A percentile compares a stretch with the other conserved stretches of the same genome.
These are phyloP conservation scores for Cyberlindnera suaveolens DNA, from an alignment of 805 yeast genomes.

Conservation along the genomic window DNA sequence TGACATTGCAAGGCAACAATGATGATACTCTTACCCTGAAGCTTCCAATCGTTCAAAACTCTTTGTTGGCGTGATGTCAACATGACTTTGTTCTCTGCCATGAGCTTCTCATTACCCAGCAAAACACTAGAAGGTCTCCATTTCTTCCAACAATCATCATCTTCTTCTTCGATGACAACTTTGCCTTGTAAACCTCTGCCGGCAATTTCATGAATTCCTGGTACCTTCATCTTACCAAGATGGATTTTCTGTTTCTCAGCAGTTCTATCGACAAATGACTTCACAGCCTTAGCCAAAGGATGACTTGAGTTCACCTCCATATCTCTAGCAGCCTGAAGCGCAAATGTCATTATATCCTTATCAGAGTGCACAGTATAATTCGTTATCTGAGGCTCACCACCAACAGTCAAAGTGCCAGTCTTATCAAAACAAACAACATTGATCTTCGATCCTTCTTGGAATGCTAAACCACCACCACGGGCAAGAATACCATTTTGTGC, in stretches of 20 bases:
- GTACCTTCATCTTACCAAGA: conserved; percentile 32
- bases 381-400: conserved; percentile 53
- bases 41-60: conserved; percentile 48
- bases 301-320: conserved; percentile 62
- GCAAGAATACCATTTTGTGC: conserved; percentile 73
- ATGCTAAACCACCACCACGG: conserved; percentile 78
- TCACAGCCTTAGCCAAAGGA: conserved; percentile 60
- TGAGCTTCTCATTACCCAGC: conserved; percentile 57
- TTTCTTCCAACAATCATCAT: conserved; percentile 26
- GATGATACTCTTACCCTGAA: conserved; percentile 57
- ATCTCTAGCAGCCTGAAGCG: conserved; percentile 45
- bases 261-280: conserved; percentile 29
- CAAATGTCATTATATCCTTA: conserved; percentile 12
- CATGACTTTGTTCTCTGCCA: conserved; percentile 40
- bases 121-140: conserved; percentile 32
- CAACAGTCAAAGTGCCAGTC: conserved; percentile 68
- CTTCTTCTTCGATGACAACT: conserved; percentile 22
- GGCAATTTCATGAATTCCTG: conserved; percentile 44
- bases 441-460: conserved; percentile 65
- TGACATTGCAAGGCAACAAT: conserved; percentile 40
- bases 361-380: conserved; percentile 33
- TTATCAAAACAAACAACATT: conserved; percentile 70
- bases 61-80: conserved; percentile 30
- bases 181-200: conserved; percentile 56
- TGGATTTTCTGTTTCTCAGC: conserved; percentile 9